Percentiles rank a stretch among this genome's conserved stretches.
phyloP scores from a whole-genome alignment of 768 basidiomycete species.

The Leccinum variicolor region DNA sequence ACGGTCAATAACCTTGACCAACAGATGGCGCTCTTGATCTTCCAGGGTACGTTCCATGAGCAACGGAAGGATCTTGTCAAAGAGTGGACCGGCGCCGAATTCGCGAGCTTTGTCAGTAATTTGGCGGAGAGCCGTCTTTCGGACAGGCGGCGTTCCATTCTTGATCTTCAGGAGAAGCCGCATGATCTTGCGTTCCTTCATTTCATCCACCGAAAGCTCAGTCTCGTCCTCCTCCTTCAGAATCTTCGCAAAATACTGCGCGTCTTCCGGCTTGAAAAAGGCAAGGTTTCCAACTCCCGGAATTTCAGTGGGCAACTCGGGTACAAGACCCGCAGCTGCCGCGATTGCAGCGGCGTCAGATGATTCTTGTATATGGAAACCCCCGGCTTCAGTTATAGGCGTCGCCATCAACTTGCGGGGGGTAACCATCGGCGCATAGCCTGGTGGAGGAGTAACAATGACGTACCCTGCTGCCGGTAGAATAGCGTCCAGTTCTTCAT shows the following conservation, averaged over 20 bases:
- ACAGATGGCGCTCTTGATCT: constrained; percentile 95
- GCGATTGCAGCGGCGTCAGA: constrained; percentile 86
- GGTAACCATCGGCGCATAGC: constrained; percentile 78
- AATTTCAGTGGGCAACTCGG: constrained; percentile 95
- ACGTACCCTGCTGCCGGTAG: constrained; percentile 85
- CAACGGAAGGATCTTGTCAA: constrained; percentile 96
- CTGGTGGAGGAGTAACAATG: constrained; percentile 91
- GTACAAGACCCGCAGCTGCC: constrained; percentile 88
- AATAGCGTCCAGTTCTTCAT: constrained; percentile 92
- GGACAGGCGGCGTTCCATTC: constrained; percentile 97
- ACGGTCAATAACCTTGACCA: constrained; percentile 99
- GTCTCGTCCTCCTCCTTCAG: constrained; percentile 94
- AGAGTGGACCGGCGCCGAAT: constrained; percentile 95
- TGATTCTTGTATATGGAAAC: constrained; percentile 96
- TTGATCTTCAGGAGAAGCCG: constrained; percentile 96
- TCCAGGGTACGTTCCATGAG: constrained; percentile 98
- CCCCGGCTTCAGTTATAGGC: constrained; percentile 57
- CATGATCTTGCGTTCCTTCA: constrained; percentile 99
- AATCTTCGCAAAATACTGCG: constrained; percentile 96
- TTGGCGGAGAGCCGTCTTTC: constrained; percentile 95
- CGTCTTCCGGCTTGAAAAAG: constrained; percentile 98
- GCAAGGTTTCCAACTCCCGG: constrained; percentile 96
- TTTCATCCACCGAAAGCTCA: constrained; percentile 89
- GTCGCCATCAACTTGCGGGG: constrained; percentile 62
- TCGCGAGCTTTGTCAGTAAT: constrained; percentile 99